Percentiles rank a stretch among this genome's conserved stretches.
Conservation (phyloP, 441 rosid genomes). For the Brassica hybrid region DNA sequence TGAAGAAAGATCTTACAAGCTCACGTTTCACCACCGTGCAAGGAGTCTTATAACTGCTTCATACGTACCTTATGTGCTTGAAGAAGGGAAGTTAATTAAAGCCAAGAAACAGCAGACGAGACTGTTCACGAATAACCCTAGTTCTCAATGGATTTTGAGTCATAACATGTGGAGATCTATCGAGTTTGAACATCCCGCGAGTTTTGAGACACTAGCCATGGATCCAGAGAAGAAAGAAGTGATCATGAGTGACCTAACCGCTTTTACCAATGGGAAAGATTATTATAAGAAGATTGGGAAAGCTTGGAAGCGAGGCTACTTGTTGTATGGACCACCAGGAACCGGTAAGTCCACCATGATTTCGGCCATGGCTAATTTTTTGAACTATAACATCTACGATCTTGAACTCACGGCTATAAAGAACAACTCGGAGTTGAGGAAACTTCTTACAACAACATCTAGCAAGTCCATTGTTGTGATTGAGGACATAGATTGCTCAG, state of each 20-base stretch:
- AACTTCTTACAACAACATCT: conserved; percentile 65
- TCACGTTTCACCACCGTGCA: conserved; percentile 44
- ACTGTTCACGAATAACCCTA: conserved; percentile 46
- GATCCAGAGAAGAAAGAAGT: conserved; percentile 70
- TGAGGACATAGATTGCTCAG: conserved; percentile 79
- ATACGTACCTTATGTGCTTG: conserved; percentile 41
- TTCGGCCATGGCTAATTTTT: conserved; percentile 77
- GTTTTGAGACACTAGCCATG: conserved; percentile 59
- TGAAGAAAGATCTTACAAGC: conserved; percentile 39
- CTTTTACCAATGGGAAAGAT: conserved; percentile 63
- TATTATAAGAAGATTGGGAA: conserved; percentile 75
- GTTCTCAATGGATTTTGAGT: conserved; percentile 35
- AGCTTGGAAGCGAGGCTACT: conserved; percentile 79
- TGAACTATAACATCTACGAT: conserved; percentile 75
- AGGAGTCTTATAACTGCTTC: conserved; percentile 30
- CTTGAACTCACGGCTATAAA: conserved; percentile 74
- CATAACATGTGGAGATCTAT: conserved; percentile 81
- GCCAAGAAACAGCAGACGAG: conserved; percentile 46
- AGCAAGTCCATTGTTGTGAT: conserved; percentile 73
- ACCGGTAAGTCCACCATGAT: conserved; percentile 84
- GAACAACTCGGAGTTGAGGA: conserved; percentile 72
- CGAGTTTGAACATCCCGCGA: conserved; percentile 84
- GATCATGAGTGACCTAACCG: conserved; percentile 61
- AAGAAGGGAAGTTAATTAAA: conserved; percentile 42
- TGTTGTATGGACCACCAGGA: conserved; percentile 77